Evolutionary conservation across 2,329 filamentous ascomycete genomes (phyloP), one percentile per base, ranked within the genome.

Genomic region (Fusarium oligoseptatum): DNA sequence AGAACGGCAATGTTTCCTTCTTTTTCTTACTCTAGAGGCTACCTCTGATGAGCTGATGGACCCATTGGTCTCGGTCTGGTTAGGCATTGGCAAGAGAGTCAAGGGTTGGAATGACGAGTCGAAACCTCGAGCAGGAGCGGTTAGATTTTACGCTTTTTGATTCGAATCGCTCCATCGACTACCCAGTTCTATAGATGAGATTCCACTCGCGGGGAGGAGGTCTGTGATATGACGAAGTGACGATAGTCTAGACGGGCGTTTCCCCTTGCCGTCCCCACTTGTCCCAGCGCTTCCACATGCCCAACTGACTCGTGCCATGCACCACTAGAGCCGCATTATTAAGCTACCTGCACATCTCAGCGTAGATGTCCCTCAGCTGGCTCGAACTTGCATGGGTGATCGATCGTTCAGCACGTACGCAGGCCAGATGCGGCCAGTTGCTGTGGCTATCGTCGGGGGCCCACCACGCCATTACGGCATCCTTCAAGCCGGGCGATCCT

Each of bases 331-430:
- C 32, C 32, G 32, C 32, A 34, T 34, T 34, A 34, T 34, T 34
- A 34, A 34, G 32, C 32, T 14, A 34, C 11, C 6, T 24, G 22
- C 22, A 24, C 22, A 24, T 5, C 24, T 5, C 24, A 24, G 24
- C 24, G 24, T 34, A 34, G 32, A 34, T 34, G 11, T 1, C 32
- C 32, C 12, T 34, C 32, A 29, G 27, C 27, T 55, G 24, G 14
- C 10, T 20, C 48, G 27, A 29, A 32, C 48, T 4, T 20, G 24
- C 48, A 9, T 15, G 24, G 27, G 48, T 34, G 48, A 60, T 22
- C 22, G 22, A 22, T 66, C 56, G 15, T 61, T 56, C 34, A 66
- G 39, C 56, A 66, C 64, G 34, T 66, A 66, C 15, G 61, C 56
- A 24, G 61, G 32, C 64, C 41, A 66, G 22, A 41, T 55, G 34